Evolutionary conservation across 805 yeast species (phyloP).

Genomic region (Myxozyma melibiosi): DNA sequence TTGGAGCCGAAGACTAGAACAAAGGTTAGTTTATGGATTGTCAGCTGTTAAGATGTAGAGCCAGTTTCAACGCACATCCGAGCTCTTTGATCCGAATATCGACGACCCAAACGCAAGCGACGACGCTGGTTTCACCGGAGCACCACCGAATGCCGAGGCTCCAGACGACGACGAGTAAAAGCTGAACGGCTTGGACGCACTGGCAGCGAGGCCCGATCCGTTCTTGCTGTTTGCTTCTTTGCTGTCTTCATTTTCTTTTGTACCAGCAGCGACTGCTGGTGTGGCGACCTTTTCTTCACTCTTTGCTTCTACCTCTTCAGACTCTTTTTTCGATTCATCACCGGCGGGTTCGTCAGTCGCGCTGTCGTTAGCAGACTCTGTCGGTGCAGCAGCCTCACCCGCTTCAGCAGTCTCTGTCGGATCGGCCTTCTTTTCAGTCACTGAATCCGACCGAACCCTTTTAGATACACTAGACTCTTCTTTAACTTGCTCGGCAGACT

Average conservation of each 20-base stretch:
- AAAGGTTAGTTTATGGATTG: neutral
- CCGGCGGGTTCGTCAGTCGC: too few relatives aligned
- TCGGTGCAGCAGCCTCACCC: too few relatives aligned
- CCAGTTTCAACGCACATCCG: neutral
- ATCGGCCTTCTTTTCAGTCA: too few relatives aligned
- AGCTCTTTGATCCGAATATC: constrained; percentile 1
- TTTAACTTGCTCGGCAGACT: neutral
- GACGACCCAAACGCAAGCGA: constrained; percentile 4
- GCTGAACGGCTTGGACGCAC: constrained; percentile 5
- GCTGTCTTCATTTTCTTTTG: neutral
- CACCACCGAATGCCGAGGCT: constrained; percentile 4
- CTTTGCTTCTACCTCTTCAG: neutral
- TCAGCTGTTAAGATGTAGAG: neutral
- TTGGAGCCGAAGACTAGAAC: neutral
- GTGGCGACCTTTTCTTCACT: neutral
- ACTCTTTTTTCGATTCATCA: neutral
- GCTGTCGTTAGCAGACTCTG: too few relatives aligned
- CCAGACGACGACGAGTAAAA: constrained; percentile 3
- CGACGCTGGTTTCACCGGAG: neutral
- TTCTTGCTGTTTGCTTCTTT: neutral
- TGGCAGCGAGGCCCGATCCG: neutral
- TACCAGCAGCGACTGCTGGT: neutral
- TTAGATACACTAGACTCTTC: neutral
- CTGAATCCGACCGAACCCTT: too few relatives aligned
- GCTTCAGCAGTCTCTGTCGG: too few relatives aligned